Percentiles rank a stretch among this genome's conserved stretches.
Evolutionary conservation across 768 basidiomycete species (phyloP).

Genomic region (Xanthoconium purpureum): DNA sequence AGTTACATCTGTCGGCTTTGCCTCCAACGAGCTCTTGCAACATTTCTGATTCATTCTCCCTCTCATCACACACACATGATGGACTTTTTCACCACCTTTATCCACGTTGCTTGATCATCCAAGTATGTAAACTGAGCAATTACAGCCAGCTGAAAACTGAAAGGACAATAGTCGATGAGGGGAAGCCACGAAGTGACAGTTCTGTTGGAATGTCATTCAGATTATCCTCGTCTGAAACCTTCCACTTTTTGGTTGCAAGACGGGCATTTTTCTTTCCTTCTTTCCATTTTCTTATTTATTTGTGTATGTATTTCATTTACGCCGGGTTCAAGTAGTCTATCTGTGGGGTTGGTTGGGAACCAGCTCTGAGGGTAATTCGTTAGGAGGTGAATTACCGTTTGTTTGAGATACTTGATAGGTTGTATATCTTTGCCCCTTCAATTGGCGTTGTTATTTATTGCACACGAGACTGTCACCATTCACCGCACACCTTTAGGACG

Average conservation of each 20-base stretch:
- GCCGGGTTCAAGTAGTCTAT: constrained; percentile 4
- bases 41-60: constrained; percentile 1
- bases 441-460: too few species aligned
- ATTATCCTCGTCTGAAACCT: constrained; percentile 17
- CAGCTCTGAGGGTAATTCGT: constrained; percentile 1
- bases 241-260: constrained; percentile 9
- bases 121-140: neutral
- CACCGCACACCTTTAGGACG: too few species aligned
- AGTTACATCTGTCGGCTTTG: constrained; percentile 5
- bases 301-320: constrained; percentile 2
- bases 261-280: constrained; percentile 2
- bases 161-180: too few species aligned
- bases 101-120: neutral
- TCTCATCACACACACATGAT: constrained; percentile 10
- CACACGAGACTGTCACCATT: too few species aligned
- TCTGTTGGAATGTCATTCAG: neutral
- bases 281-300: too few species aligned
- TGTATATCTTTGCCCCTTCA: too few species aligned
- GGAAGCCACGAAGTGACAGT: too few species aligned
- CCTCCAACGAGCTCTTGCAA: neutral
- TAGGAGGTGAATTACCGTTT: constrained; percentile 7
- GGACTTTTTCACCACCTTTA: constrained; percentile 16
- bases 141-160: constrained; percentile 4
- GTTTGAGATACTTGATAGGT: constrained; percentile 4
- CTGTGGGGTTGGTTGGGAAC: constrained; percentile 3